Evolutionary conservation across 352 stramenopile genomes (phyloP).

Genomic region (Phytophthora podocarpi): DNA sequence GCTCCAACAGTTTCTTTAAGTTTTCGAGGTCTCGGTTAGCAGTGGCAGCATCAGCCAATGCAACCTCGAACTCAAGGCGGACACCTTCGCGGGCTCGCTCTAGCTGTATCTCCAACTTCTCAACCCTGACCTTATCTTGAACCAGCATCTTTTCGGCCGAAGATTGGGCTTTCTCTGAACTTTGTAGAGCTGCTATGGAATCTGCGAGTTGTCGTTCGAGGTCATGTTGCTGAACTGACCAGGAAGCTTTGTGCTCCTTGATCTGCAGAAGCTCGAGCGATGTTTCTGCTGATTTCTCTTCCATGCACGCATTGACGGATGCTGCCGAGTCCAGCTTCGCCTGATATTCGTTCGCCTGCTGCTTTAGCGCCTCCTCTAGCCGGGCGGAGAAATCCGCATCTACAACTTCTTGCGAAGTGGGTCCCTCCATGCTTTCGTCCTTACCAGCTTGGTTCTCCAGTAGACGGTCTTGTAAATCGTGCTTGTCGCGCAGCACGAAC

Average conservation of each 20-base stretch:
- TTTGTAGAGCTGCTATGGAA: slow-evolving; percentile 17
- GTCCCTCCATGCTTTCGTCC: slow-evolving; percentile 23
- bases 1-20: slow-evolving; percentile 21
- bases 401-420: slow-evolving; percentile 14
- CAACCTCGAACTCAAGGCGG: slow-evolving; percentile 40
- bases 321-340: slow-evolving; percentile 45
- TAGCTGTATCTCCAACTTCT: slow-evolving; percentile 30
- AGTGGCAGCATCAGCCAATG: slow-evolving; percentile 39
- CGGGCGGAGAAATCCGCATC: slow-evolving; percentile 36
- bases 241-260: slow-evolving; percentile 68
- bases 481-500: slow-evolving; percentile 74
- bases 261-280: slow-evolving; percentile 60
- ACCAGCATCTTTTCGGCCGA: slow-evolving; percentile 24
- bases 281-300: slow-evolving; percentile 49
- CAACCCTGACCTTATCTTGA: slow-evolving; percentile 38
- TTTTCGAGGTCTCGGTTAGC: slow-evolving; percentile 30
- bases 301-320: slow-evolving; percentile 37
- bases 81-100: slow-evolving; percentile 29
- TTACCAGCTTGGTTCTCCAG: slow-evolving; percentile 36
- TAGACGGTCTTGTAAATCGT: slow-evolving; percentile 64
- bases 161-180: slow-evolving; percentile 34
- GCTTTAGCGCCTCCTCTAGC: slow-evolving; percentile 49
- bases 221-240: slow-evolving; percentile 53
- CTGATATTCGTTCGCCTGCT: slow-evolving; percentile 52
- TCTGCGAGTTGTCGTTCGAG: slow-evolving; percentile 42